Evolutionary conservation across 2,329 filamentous ascomycete species (phyloP).

Genomic region (Penicillium sclerotiorum): DNA sequence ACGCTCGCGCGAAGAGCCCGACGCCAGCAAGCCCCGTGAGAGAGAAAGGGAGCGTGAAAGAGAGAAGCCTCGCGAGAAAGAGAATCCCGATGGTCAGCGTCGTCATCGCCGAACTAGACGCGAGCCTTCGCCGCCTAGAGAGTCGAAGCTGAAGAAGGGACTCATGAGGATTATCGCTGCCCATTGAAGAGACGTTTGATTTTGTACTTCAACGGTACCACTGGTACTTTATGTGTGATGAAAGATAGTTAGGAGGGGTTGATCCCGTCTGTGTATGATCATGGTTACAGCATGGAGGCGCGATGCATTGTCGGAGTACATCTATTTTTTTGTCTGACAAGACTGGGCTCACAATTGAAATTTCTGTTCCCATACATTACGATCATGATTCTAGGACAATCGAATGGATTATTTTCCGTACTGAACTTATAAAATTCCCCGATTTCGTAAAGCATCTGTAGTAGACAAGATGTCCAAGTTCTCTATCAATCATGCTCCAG

Average conservation of each 20-base stretch:
- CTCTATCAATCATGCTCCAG: too few relatives aligned
- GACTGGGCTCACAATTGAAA: slow-evolving; percentile 1
- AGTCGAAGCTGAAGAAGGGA: slow-evolving; percentile 35
- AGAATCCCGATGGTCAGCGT: slow-evolving; percentile 1
- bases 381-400: too few relatives aligned
- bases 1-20: slow-evolving; percentile 7
- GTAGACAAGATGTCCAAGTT: too few relatives aligned
- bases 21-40: slow-evolving; percentile 13
- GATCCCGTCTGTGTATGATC: slow-evolving; percentile 13
- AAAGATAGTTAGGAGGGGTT: slow-evolving; percentile 1
- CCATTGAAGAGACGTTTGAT: slow-evolving; percentile 12
- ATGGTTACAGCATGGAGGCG: slow-evolving; percentile 26
- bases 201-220: slow-evolving; percentile 6
- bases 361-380: not conserved
- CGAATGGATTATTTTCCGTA: too few relatives aligned
- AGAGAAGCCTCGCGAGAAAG: slow-evolving; percentile 20
- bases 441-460: too few relatives aligned
- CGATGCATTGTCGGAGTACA: slow-evolving; percentile 29
- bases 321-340: slow-evolving; percentile 6
- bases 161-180: slow-evolving; percentile 34
- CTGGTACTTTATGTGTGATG: slow-evolving; percentile 9
- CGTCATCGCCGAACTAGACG: slow-evolving; percentile 31
- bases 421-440: too few relatives aligned
- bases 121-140: slow-evolving; percentile 31
- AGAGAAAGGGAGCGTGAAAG: slow-evolving; percentile 13